Percentiles rank a stretch among this genome's conserved stretches.
Conservation (phyloP, 306 rosid genomes). For the Fragaria vesca region DNA sequence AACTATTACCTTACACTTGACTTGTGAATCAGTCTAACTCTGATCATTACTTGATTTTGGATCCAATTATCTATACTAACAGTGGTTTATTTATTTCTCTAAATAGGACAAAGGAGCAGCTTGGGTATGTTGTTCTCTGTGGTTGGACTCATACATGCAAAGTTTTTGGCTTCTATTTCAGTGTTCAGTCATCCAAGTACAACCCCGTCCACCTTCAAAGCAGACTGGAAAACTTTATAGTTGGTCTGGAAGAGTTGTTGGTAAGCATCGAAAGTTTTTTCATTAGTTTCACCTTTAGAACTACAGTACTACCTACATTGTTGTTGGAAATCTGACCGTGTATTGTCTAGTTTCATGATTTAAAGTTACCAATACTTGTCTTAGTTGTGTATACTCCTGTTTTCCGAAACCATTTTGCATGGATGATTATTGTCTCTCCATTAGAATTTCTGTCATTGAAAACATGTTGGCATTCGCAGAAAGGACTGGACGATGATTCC, state of each 20-base stretch:
- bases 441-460: conserved; percentile 5
- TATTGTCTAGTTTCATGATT: background rate
- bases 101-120: conserved; percentile 96
- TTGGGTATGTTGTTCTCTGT: conserved; percentile 84
- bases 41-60: conserved; percentile 2
- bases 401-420: conserved; percentile 4
- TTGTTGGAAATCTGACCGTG: background rate
- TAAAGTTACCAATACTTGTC: background rate
- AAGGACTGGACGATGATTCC: conserved; percentile 61
- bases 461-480: conserved; percentile 50
- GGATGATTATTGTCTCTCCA: background rate
- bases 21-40: background rate
- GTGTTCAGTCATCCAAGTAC: conserved; percentile 81
- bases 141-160: conserved; percentile 62
- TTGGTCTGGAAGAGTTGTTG: conserved; percentile 69
- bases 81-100: conserved; percentile 22
- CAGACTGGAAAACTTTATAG: conserved; percentile 71
- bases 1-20: background rate
- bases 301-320: background rate
- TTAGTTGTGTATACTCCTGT: background rate
- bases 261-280: conserved; percentile 38
- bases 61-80: conserved; percentile 6
- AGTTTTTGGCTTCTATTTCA: conserved; percentile 76
- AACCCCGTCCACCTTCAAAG: conserved; percentile 74
- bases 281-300: conserved; percentile 1